phyloP scores from a whole-genome alignment of 129 eudicot genomes.

The Artemisia argyi region DNA sequence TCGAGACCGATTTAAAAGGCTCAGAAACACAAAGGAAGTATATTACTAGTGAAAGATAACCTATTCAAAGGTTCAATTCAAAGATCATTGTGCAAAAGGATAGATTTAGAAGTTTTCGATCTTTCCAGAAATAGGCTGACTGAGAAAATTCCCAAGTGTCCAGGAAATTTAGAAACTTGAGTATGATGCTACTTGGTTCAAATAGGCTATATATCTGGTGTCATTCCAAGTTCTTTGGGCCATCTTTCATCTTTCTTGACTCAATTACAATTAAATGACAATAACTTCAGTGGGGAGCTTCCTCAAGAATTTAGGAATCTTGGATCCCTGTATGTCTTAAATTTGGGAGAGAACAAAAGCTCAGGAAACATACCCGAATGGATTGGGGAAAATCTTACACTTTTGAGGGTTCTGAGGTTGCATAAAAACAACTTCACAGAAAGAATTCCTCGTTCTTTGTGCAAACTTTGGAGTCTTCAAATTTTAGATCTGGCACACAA shows the following conservation, averaged over 20 bases:
- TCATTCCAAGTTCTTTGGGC: too few relatives aligned
- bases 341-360: background rate
- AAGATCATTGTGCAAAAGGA: background rate
- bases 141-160: background rate
- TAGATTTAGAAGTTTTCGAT: conserved; percentile 7
- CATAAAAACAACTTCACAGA: background rate
- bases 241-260: too few relatives aligned
- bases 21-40: background rate
- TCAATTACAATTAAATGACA: too few relatives aligned
- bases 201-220: too few relatives aligned
- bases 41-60: too few relatives aligned
- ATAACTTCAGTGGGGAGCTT: background rate
- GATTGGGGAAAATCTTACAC: background rate
- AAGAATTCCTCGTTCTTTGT: background rate
- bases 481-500: background rate
- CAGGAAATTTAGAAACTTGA: background rate
- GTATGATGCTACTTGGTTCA: too few relatives aligned
- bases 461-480: background rate
- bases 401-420: background rate
- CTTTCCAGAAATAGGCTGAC: conserved; percentile 24
- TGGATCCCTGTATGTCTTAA: background rate
- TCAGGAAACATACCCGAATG: background rate
- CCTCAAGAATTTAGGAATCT: background rate
- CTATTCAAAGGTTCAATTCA: too few relatives aligned
- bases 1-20: too few relatives aligned